These are phyloP conservation scores for Dovyalis caffra DNA, from an alignment of 345 rosid genomes.

Conservation along the genomic window DNA sequence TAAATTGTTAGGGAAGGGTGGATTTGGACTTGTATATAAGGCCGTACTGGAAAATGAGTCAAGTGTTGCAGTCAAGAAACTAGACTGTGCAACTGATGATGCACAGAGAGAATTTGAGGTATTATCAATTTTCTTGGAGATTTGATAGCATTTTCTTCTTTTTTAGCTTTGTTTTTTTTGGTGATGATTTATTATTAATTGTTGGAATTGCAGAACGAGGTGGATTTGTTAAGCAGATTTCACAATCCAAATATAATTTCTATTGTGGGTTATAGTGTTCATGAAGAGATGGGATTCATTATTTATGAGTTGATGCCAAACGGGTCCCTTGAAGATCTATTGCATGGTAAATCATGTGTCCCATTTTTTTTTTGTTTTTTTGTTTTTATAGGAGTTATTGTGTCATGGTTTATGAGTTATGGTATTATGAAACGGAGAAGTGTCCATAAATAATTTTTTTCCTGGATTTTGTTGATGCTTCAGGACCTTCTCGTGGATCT, in stretches of 20 bases:
- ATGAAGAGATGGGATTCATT: slow-evolving; percentile 55
- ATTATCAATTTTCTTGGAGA: not conserved
- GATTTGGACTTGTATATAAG: slow-evolving; percentile 82
- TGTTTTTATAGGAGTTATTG: not conserved
- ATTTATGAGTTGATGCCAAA: slow-evolving; percentile 90
- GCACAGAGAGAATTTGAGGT: slow-evolving; percentile 82
- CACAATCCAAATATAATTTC: slow-evolving; percentile 79
- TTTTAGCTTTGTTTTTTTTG: not conserved
- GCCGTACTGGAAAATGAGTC: slow-evolving; percentile 58
- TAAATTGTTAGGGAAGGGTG: slow-evolving; percentile 81
- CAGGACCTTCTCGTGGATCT: slow-evolving; percentile 78
- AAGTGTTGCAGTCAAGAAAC: slow-evolving; percentile 78
- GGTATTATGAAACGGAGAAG: not conserved
- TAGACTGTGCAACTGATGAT: slow-evolving; percentile 64
- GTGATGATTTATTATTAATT: slow-evolving; percentile 4
- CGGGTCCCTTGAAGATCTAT: slow-evolving; percentile 80
- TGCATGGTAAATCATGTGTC: slow-evolving; percentile 62
- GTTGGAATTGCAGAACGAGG: slow-evolving; percentile 69
- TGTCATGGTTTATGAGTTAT: not conserved
- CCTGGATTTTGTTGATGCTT: not conserved
- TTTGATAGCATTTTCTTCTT: not conserved
- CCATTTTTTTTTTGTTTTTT: not conserved
- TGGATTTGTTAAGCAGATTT: slow-evolving; percentile 68
- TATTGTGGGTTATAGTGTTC: slow-evolving; percentile 66
- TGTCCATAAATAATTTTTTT: not conserved